Base-by-base conservation (phyloP, 345 rosid genomes). In the Gynandropsis gynandra region DNA sequence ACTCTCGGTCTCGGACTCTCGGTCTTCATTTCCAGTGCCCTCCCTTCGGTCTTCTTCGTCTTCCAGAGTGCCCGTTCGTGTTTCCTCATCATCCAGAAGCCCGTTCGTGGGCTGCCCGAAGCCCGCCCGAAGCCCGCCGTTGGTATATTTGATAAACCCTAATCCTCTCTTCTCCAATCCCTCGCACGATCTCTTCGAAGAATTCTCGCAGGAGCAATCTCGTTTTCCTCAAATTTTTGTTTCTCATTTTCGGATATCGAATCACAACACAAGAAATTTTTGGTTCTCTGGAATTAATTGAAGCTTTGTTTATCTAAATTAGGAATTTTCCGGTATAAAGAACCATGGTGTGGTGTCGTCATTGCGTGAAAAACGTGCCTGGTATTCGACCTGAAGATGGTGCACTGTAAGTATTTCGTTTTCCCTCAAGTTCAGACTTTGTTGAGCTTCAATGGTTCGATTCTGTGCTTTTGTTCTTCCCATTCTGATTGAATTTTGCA, bases 291-390 rank as follows among this genome's bases (percentile, higher is more conserved):
- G 42, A 54, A 53, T 62, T 16, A 50, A 50, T 42, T 44, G 20
- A 55, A 34, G 46, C 39, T 1, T 42, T 27, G 38, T 5, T 31
- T 1, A 51, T 21, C 16, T 0, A 65, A 59, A 39, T 21, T 58
- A 16, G 53, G 42, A 59, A 58, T 9, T 52, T 52, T 31, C 14
- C 11, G 60, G 5, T 54, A 16, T 3, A 35, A 12, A 4, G 61
- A 52, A 51, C 42, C 46, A 68, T 68, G 73, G 65, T 47, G 53
- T 68, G 65, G 68, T 63, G 73, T 52, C 57, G 16, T 11, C 52
- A 63, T 31, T 68, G 73, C 53, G 42, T 15, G 21, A 52, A 38
- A 37, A 42, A 42, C 21, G 61, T 68, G 31, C 13, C 57, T 4
- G 73, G 73, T 9, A 5, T 36, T 8, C 73, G 68, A 8, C 73